Evolutionary conservation across 2,329 filamentous ascomycete species (phyloP), one percentile per base, ranked within the genome.

Genomic region (Colletotrichum lupini): DNA sequence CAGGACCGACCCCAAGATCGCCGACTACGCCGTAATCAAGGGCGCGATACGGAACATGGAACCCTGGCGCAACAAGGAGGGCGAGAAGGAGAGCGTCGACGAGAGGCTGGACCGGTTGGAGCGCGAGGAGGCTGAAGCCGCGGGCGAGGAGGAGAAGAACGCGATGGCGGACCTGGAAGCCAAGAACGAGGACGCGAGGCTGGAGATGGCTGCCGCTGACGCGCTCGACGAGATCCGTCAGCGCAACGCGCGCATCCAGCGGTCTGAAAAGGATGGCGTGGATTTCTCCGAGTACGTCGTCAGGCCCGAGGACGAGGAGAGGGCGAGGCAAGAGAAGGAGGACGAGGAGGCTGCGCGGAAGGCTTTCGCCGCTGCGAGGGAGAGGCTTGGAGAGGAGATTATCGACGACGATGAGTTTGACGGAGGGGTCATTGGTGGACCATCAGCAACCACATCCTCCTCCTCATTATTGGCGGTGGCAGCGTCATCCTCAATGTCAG

Each of bases 151-250:
- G 76, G 95, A 98, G 82, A 89, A 92, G 76, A 95, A 98, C 82
- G 94, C 95, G 26, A 99, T 99, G 97, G 93, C 93, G 70, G 95
- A 98, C 80, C 85, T 99, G 59, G 97, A 99, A 84, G 92, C 93
- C 75, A 98, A 98, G 85, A 98, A 96, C 68, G 85, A 93, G 26
- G 97, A 99, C 81, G 95, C 95, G 1, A 95, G 97, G 85, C 89
- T 93, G 53, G 97, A 99, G 83, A 99, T 99, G 95, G 94, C 94
- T 22, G 94, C 98, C 57, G 97, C 97, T 2, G 97, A 99, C 85
- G 96, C 95, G 8, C 85, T 99, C 68, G 97, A 99, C 82, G 95
- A 98, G 84, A 98, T 99, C 70, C 88, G 96, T 68, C 96, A 94
- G 65, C 87, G 96, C 76, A 99, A 99, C 84, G 97, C 97, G 8